These are phyloP conservation scores for Nemania sp. DNA, from an alignment of 2,329 filamentous ascomycete genomes.

Conservation along the genomic window DNA sequence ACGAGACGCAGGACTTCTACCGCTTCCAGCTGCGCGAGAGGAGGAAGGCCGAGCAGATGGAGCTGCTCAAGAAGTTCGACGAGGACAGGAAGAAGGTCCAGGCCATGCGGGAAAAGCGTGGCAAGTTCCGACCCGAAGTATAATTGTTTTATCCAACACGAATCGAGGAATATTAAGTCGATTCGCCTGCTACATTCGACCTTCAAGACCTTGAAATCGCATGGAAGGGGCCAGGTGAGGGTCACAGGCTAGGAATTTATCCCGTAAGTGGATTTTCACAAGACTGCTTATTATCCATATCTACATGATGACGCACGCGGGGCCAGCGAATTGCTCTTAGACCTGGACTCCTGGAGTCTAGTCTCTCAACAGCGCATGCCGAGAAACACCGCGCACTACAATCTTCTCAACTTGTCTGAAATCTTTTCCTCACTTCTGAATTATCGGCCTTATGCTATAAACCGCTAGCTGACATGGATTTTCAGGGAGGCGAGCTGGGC, in stretches of 20 bases:
- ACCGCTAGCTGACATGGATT: slow-evolving; percentile 9
- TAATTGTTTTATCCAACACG: slow-evolving; percentile 37
- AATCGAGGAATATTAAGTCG: not conserved
- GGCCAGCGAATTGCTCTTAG: slow-evolving; percentile 52
- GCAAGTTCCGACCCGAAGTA: slow-evolving; percentile 60
- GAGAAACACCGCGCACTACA: slow-evolving; percentile 64
- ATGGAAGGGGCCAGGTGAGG: not conserved
- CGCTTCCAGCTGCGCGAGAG: slow-evolving; percentile 81
- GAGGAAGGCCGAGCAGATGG: slow-evolving; percentile 73
- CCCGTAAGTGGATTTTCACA: slow-evolving; percentile 22
- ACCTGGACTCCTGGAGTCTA: slow-evolving; percentile 31
- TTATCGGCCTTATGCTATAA: not conserved
- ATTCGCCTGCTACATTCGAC: no score
- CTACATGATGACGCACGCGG: slow-evolving; percentile 57
- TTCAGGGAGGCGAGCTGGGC: not conserved
- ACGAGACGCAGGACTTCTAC: slow-evolving; percentile 75
- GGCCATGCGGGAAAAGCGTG: slow-evolving; percentile 70
- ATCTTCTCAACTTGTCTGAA: slow-evolving; percentile 72
- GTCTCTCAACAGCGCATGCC: slow-evolving; percentile 47
- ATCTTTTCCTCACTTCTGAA: not conserved
- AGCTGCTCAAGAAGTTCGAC: slow-evolving; percentile 73
- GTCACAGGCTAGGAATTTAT: not conserved
- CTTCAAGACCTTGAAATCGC: no score
- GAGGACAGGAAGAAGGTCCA: slow-evolving; percentile 74
- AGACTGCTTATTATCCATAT: slow-evolving; percentile 4